Percentiles rank a stretch among this genome's conserved stretches.
Conservation (phyloP, 1,284 basidiomycete genomes). For the Ganoderma lingzhi region DNA sequence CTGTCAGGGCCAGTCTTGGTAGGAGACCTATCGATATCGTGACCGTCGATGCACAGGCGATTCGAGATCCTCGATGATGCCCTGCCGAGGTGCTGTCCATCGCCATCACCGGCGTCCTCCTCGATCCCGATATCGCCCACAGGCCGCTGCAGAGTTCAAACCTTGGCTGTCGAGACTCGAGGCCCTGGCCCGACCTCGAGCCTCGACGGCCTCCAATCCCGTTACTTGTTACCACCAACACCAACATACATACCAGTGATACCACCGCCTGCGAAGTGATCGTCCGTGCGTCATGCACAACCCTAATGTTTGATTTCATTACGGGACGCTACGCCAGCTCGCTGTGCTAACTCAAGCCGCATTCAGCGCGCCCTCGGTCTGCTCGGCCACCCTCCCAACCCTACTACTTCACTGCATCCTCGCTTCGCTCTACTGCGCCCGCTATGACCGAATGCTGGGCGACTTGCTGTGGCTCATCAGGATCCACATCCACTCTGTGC, state of each 20-base stretch:
- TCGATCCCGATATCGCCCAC: constrained; percentile 1
- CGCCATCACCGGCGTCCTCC: background rate
- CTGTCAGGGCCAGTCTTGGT: background rate
- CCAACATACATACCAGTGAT: background rate
- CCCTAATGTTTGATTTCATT: background rate
- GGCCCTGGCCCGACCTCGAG: background rate
- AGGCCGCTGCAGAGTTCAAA: background rate
- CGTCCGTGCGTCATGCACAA: background rate
- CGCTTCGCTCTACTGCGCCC: background rate
- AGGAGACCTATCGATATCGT: background rate
- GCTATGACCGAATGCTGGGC: constrained; percentile 3
- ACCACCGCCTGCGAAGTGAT: background rate
- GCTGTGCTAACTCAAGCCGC: constrained; percentile 4
- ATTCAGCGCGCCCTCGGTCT: constrained; percentile 1
- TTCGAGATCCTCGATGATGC: background rate
- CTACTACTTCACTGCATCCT: background rate
- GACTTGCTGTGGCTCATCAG: background rate
- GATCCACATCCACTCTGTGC: background rate
- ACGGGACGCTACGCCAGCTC: background rate
- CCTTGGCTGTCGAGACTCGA: background rate
- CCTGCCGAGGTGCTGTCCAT: background rate
- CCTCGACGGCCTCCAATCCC: background rate
- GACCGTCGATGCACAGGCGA: background rate
- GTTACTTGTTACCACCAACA: background rate
- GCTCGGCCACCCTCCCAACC: constrained; percentile 7